Conservation (phyloP, 768 basidiomycete genomes). For the Trametes coccinea region DNA sequence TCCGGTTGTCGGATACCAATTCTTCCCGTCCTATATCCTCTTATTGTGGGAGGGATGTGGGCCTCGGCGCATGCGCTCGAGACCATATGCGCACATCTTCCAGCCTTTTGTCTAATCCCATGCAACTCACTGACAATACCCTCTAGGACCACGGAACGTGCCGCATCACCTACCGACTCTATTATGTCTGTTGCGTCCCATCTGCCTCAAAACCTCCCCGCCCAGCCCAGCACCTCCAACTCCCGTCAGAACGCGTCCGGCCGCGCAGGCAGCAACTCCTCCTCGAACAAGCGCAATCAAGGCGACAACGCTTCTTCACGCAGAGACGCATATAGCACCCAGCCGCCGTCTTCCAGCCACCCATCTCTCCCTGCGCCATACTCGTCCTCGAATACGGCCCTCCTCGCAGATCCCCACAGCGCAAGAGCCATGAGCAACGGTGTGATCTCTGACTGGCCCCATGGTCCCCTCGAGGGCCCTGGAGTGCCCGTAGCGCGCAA, state of each 20-base stretch:
- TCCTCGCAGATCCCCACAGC: conserved; percentile 19
- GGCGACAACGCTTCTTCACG: conserved; percentile 31
- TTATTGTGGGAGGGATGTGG: no score
- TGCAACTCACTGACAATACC: background rate
- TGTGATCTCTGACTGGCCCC: conserved; percentile 40
- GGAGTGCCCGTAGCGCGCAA: conserved; percentile 71
- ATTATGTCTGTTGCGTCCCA: conserved; percentile 72
- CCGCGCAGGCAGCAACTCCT: conserved; percentile 29
- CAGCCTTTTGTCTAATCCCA: background rate
- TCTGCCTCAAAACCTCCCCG: conserved; percentile 35
- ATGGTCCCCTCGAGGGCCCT: conserved; percentile 68
- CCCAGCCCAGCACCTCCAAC: conserved; percentile 33
- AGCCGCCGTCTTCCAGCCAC: conserved; percentile 53
- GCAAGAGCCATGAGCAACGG: conserved; percentile 36
- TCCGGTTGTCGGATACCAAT: no score
- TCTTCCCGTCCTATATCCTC: no score
- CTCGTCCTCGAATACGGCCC: conserved; percentile 11
- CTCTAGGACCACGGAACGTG: conserved; percentile 55
- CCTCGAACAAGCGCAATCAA: conserved; percentile 26
- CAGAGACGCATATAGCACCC: conserved; percentile 46
- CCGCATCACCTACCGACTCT: conserved; percentile 72
- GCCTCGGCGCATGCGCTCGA: no score
- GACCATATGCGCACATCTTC: background rate
- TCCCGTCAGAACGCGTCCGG: conserved; percentile 33
- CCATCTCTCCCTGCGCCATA: conserved; percentile 57